Evolutionary conservation across 2,329 filamentous ascomycete genomes (phyloP).

Genomic region (Cordyceps cicadae): DNA sequence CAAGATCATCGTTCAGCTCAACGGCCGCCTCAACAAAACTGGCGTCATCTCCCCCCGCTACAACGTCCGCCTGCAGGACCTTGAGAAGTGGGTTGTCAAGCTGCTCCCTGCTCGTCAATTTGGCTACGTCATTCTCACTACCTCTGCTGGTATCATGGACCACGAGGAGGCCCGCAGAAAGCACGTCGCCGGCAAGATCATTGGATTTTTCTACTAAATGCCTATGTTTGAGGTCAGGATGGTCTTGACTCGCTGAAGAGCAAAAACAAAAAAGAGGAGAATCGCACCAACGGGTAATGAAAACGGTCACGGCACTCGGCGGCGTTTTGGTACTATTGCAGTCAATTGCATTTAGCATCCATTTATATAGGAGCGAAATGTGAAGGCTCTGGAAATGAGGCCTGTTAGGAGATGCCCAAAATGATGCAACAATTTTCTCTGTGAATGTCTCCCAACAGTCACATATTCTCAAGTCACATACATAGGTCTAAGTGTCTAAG

Average conservation of each 20-base stretch:
- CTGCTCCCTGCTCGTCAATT: slow-evolving; percentile 99
- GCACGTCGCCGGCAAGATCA: slow-evolving; percentile 98
- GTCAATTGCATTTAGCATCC: slow-evolving; percentile 27
- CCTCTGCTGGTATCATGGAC: slow-evolving; percentile 99
- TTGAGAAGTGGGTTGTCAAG: slow-evolving; percentile 99
- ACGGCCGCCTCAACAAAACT: slow-evolving; percentile 98
- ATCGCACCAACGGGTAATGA: slow-evolving; percentile 10
- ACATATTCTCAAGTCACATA: not conserved
- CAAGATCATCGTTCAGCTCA: slow-evolving; percentile 99
- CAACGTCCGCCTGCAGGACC: slow-evolving; percentile 94
- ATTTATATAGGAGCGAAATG: slow-evolving; percentile 24
- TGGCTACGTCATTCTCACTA: slow-evolving; percentile 98
- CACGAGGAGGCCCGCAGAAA: slow-evolving; percentile 99
- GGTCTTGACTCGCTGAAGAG: slow-evolving; percentile 12
- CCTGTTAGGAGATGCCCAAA: slow-evolving; percentile 22
- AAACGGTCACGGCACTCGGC: slow-evolving; percentile 25
- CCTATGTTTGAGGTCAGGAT: slow-evolving; percentile 4
- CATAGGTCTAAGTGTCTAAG: not conserved
- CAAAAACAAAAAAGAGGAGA: slow-evolving; percentile 15
- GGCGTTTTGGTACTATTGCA: slow-evolving; percentile 30
- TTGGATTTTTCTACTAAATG: slow-evolving; percentile 96
- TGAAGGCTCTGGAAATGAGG: slow-evolving; percentile 28
- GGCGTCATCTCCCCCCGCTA: slow-evolving; percentile 99
- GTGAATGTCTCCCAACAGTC: not conserved
- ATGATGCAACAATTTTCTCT: not conserved